Conservation (phyloP, 202 grass and related monocot species). For the Hordeum pubiflorum region DNA sequence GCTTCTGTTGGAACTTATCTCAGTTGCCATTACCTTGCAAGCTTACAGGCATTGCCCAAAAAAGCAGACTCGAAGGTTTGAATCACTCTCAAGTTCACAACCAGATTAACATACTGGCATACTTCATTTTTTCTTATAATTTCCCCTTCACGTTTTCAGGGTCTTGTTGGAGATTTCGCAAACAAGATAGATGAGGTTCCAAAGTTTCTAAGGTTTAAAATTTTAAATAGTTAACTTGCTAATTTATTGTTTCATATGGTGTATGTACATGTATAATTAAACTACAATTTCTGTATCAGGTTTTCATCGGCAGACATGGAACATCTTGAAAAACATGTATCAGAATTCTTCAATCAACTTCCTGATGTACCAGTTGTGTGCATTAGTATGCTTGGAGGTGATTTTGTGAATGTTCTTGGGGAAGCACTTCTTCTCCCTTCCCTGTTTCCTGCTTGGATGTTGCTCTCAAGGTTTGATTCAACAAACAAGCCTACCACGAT, state of each 20-base stretch:
- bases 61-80: constrained; percentile 33
- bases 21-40: constrained; percentile 36
- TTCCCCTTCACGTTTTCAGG: constrained; percentile 41
- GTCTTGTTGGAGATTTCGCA: constrained; percentile 7
- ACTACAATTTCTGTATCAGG: constrained; percentile 31
- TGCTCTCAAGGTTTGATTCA: constrained; percentile 78
- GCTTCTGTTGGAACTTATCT: constrained; percentile 67
- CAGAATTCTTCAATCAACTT: constrained; percentile 60
- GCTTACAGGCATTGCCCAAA: constrained; percentile 9
- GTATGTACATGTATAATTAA: constrained; percentile 2
- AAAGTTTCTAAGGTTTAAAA: constrained; percentile 49
- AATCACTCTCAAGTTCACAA: constrained; percentile 9
- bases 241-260: not conserved
- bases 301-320: constrained; percentile 37
- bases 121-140: constrained; percentile 17
- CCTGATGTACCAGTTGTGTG: constrained; percentile 74
- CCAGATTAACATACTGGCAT: not conserved
- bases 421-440: constrained; percentile 55
- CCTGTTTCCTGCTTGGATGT: constrained; percentile 62
- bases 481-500: constrained; percentile 56
- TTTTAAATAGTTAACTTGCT: constrained; percentile 14
- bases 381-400: constrained; percentile 73
- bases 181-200: constrained; percentile 11
- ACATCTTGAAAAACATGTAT: constrained; percentile 66
- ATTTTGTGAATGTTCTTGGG: constrained; percentile 52